phyloP scores from a whole-genome alignment of 164 flowering plant genomes.

The Dillenia suffruticosa region DNA sequence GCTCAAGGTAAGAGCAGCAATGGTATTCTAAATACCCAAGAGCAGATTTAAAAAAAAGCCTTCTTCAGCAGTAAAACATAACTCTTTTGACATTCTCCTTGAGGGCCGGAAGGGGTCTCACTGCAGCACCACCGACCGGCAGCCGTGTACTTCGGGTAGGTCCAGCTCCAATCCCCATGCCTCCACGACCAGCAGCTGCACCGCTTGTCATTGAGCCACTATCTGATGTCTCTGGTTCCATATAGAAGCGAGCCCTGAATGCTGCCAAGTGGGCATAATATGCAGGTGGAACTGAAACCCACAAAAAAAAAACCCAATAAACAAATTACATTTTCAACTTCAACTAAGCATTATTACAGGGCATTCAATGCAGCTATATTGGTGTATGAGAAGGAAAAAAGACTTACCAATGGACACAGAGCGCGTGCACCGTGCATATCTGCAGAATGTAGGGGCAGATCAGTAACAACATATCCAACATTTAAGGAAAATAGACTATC shows the following conservation, averaged over 20 bases:
- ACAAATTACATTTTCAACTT: too few relatives aligned
- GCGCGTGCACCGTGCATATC: slow-evolving; percentile 82
- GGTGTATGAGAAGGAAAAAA: background rate
- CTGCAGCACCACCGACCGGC: slow-evolving; percentile 42
- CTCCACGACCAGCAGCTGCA: slow-evolving; percentile 40
- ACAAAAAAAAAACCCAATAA: background rate
- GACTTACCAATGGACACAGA: slow-evolving; percentile 76
- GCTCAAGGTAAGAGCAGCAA: too few relatives aligned
- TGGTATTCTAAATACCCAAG: too few relatives aligned
- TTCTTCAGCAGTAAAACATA: slow-evolving; percentile 59
- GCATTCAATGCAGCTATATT: too few relatives aligned
- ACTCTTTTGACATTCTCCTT: slow-evolving; percentile 75
- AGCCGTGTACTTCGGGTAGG: slow-evolving; percentile 40
- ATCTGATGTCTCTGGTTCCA: slow-evolving; percentile 82
- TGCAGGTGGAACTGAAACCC: slow-evolving; percentile 68
- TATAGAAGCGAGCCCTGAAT: slow-evolving; percentile 71
- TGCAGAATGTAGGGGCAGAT: slow-evolving; percentile 14
- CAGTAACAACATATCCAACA: too few relatives aligned
- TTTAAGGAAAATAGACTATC: too few relatives aligned
- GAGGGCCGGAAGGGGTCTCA: slow-evolving; percentile 65
- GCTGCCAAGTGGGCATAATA: slow-evolving; percentile 86
- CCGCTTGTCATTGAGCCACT: slow-evolving; percentile 68
- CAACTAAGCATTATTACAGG: too few relatives aligned
- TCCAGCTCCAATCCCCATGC: slow-evolving; percentile 20
- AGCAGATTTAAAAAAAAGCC: too few relatives aligned